Evolutionary conservation across 495 filamentous ascomycete species (phyloP).

Genomic region (Xylaria scruposa): DNA sequence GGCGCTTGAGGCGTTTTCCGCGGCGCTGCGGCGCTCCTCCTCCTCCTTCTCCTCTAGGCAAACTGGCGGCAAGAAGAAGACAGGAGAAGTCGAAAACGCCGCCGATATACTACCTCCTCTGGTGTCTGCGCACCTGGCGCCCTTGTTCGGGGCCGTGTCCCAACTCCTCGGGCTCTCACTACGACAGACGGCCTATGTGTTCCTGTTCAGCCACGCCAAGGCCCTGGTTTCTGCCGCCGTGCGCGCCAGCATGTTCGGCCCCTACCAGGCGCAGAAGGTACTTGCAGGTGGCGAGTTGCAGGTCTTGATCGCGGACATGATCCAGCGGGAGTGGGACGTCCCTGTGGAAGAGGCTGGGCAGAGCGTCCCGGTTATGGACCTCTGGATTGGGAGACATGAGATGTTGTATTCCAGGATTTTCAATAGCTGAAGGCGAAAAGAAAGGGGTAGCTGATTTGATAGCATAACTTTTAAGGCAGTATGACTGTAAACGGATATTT

Average conservation of each 20-base stretch:
- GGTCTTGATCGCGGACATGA: slow-evolving; percentile 63
- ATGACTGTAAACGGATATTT: background rate
- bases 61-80: background rate
- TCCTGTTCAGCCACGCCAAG: slow-evolving; percentile 86
- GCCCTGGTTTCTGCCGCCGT: slow-evolving; percentile 89
- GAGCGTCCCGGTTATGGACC: slow-evolving; percentile 82
- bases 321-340: slow-evolving; percentile 64
- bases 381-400: slow-evolving; percentile 96
- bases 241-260: slow-evolving; percentile 84
- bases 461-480: background rate
- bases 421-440: slow-evolving; percentile 61
- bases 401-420: slow-evolving; percentile 96
- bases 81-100: background rate
- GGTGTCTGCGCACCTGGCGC: slow-evolving; percentile 73
- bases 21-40: slow-evolving; percentile 37
- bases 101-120: slow-evolving; percentile 33
- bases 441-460: background rate
- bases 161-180: slow-evolving; percentile 65
- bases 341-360: slow-evolving; percentile 82
- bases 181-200: slow-evolving; percentile 79
- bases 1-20: slow-evolving; percentile 44
- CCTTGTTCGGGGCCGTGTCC: slow-evolving; percentile 79
- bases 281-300: slow-evolving; percentile 72
- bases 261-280: slow-evolving; percentile 88
- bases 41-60: no score